These are phyloP conservation scores for Groenewaldozyma sp. DNA, from an alignment of 1,139 yeast genomes.

Conservation along the genomic window DNA sequence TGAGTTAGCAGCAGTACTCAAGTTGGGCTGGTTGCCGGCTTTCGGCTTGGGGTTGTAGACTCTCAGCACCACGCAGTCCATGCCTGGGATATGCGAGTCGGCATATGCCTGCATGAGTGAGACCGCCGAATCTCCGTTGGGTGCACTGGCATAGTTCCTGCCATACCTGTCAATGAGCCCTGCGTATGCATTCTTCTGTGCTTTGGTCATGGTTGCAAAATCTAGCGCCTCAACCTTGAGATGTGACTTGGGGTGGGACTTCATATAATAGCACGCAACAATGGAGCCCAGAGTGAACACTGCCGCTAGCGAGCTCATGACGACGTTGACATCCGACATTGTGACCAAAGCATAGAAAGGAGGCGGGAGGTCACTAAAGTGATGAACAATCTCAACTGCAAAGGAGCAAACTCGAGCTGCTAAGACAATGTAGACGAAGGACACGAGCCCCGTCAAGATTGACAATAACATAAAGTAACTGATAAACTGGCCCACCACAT, in stretches of 20 bases:
- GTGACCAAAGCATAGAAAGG: neutral
- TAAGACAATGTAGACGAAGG: neutral
- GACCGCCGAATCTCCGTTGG: conserved; percentile 32
- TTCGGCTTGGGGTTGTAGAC: conserved; percentile 22
- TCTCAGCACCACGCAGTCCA: conserved; percentile 34
- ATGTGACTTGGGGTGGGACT: conserved; percentile 22
- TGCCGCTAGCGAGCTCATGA: conserved; percentile 19
- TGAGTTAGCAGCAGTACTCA: conserved; percentile 4
- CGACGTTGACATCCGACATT: conserved; percentile 19
- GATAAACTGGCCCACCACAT: conserved; percentile 16
- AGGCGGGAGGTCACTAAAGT: neutral
- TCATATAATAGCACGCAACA: conserved; percentile 16
- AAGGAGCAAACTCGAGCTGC: conserved; percentile 4
- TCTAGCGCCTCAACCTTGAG: conserved; percentile 33
- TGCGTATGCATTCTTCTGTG: conserved; percentile 34
- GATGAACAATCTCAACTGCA: neutral
- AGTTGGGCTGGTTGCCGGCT: neutral
- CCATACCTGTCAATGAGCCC: conserved; percentile 32
- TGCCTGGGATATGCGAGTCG: conserved; percentile 26
- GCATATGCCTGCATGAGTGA: conserved; percentile 35
- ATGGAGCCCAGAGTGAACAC: conserved; percentile 16
- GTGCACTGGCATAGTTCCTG: conserved; percentile 31
- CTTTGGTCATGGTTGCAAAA: conserved; percentile 23
- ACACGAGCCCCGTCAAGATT: neutral
- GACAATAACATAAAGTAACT: conserved; percentile 17